Evolutionary conservation across 805 yeast genomes (phyloP).

Genomic region (Starmerella riodocensis): DNA sequence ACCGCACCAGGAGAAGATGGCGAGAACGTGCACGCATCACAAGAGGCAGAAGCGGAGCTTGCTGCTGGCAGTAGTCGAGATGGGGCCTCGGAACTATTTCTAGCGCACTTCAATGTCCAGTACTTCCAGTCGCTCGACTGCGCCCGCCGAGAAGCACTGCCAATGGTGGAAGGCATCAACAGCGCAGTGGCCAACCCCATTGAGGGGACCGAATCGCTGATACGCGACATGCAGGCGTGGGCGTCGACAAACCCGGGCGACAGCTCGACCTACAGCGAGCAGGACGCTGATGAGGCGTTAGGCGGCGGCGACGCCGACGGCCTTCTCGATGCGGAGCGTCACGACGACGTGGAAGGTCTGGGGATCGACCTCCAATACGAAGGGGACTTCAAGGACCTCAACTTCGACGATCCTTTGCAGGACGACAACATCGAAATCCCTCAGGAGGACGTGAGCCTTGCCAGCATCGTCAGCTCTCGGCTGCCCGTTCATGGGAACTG

Average conservation of each 20-base stretch:
- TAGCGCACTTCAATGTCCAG: slow-evolving; percentile 13
- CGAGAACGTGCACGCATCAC: background rate
- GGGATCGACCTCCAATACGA: background rate
- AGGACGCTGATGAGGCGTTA: background rate
- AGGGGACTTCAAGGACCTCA: slow-evolving; percentile 22
- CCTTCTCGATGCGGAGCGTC: slow-evolving; percentile 1
- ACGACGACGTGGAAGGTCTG: slow-evolving; percentile 2
- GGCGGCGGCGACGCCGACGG: slow-evolving; percentile 1
- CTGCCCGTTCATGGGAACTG: slow-evolving; percentile 18
- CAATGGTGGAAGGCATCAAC: slow-evolving; percentile 8
- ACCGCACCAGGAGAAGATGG: no score
- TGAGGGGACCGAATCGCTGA: slow-evolving; percentile 14
- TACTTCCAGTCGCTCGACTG: slow-evolving; percentile 22
- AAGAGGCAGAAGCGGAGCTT: background rate
- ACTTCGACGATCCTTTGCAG: slow-evolving; percentile 5
- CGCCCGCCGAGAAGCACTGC: slow-evolving; percentile 16
- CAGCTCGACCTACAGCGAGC: slow-evolving; percentile 1
- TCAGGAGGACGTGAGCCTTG: background rate
- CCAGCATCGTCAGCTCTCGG: slow-evolving; percentile 8
- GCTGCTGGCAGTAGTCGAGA: no score
- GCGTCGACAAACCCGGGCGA: slow-evolving; percentile 14
- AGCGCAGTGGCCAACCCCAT: slow-evolving; percentile 17
- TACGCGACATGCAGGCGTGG: slow-evolving; percentile 18
- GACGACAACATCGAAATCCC: slow-evolving; percentile 1
- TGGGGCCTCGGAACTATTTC: slow-evolving; percentile 3